Base-by-base conservation (phyloP, 225 moss, liverwort and hornwort genomes). In the Pseudisothecium myosuroides region DNA sequence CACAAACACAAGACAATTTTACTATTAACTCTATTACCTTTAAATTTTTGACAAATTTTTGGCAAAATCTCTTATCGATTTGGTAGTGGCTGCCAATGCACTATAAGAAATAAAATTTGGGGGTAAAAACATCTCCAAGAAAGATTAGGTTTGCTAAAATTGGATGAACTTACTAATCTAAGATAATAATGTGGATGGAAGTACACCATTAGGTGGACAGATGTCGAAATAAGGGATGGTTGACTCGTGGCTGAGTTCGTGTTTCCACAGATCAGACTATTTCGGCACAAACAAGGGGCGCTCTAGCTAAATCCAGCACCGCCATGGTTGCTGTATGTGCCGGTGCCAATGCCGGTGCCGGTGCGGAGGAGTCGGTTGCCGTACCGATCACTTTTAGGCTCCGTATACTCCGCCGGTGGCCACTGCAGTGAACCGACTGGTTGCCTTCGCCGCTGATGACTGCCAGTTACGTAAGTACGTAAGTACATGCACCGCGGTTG, bases 41-140 rank as follows among this genome's bases (percentile, higher is more conserved):
- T 17, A 34, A 29, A 13, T 61, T 61, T 14, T 55, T 55, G 17
- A 9, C 8, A 17, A 32, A 2, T 32, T 34, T 63, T 21, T 20
- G 37, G 0, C 12, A 67, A 21, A 21, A 21, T 3, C 4, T 12
- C 20, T 11, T 2, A 12, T 37, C 3, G 67, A 67, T 17, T 43
- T 28, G 3, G 10, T 45, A 28, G 28, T 72, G 13, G 10, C 45
- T 72, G 10, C 9, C 16, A 28, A 14, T 41, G 41, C 1, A 41
- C 41, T 71, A 41, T 4, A 22, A 11, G 7, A 6, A 13, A 22
- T 2, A 7, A 0, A 54, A 1, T 37, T 67, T n/a, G 0, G 4
- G 12, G 37, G 4, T 10, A 36, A 22, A 22, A 45, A 27, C n/a
- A 39, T 69, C 14, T 69, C 39, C 5, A 7, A 8, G 8, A 14